Base-by-base conservation (phyloP, 768 basidiomycete genomes). In the Boletus vermiculosoides region DNA sequence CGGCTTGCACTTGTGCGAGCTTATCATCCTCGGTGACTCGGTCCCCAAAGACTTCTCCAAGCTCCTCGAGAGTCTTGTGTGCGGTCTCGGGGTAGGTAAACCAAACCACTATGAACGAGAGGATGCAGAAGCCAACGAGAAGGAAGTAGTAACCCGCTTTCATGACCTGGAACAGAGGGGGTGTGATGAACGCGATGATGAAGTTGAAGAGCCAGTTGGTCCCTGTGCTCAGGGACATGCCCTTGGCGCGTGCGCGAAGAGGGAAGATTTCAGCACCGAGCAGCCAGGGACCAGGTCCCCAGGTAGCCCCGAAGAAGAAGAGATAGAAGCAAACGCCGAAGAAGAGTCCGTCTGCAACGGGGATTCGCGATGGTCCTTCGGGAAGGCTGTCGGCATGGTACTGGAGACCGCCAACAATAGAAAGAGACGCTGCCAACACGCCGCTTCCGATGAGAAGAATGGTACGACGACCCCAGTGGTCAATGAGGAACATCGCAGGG, bases 261-360 rank as follows among this genome's bases (percentile, higher is more conserved):
- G 74, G 78, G 61, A 81, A 83, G 41, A 82, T 73, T 56, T 83
- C 82, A 2, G 79, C 80, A 18, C 75, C 75, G 46, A 83, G 76
- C 12, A 81, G 73, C 81, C 80, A 83, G 2, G 81, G 78, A 22
- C 75, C 75, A 0, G 82, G 82, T 40, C 81, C 82, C 81, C 81
- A 82, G 63, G 82, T 79, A 22, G 79, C 80, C 6, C 80, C 81
- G 50, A 78, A 84, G 62, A 83, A 76, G 66, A 85, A 83, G 23
- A 86, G 75, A 65, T 85, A 86, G n/a, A 81, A 62, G 61, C 80
- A 80, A 52, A 83, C 77, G 56, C 78, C 74, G 53, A 71, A 74
- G 33, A 74, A 77, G 54, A 76, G 70, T 16, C 69, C 74, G 48
- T 76, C 62, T 12, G 76, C 71, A n/a, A 68, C 66, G 4, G 67